Conservation (phyloP, 306 rosid species). For the Medicago ruthenica region DNA sequence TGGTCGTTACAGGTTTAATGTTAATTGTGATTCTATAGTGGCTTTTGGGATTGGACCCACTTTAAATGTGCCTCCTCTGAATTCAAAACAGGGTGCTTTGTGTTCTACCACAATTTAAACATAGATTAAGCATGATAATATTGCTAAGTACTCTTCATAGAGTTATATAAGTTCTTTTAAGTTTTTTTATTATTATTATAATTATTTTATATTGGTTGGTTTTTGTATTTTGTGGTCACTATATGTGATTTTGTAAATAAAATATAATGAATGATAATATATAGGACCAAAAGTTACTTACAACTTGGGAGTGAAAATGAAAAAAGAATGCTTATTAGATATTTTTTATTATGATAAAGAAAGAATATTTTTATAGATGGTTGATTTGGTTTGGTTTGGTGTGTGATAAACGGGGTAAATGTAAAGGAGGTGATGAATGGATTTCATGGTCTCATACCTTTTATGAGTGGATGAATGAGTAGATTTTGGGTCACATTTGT, state of each 20-base stretch:
- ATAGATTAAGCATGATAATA: not conserved
- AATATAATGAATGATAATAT: slow-evolving; percentile 45
- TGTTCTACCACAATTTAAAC: slow-evolving; percentile 75
- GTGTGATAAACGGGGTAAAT: slow-evolving; percentile 19
- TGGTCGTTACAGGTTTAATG: slow-evolving; percentile 70
- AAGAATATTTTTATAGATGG: not conserved
- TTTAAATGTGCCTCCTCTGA: slow-evolving; percentile 56
- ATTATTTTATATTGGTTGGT: slow-evolving; percentile 42
- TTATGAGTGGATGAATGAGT: slow-evolving; percentile 57
- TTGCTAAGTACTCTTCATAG: not conserved
- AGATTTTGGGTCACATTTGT: slow-evolving; percentile 49
- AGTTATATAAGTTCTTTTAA: not conserved
- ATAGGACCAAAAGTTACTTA: slow-evolving; percentile 38
- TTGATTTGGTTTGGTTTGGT: slow-evolving; percentile 41
- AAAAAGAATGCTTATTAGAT: slow-evolving; percentile 41
- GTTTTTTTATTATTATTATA: not conserved
- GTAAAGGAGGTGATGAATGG: slow-evolving; percentile 33
- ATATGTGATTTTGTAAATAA: slow-evolving; percentile 46
- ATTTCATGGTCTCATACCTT: slow-evolving; percentile 45
- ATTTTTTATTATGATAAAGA: slow-evolving; percentile 4
- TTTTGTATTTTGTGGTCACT: slow-evolving; percentile 49
- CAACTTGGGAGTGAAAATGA: slow-evolving; percentile 46
- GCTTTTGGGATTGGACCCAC: slow-evolving; percentile 59
- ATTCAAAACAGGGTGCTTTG: slow-evolving; percentile 60
- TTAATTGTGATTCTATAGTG: slow-evolving; percentile 73